Evolutionary conservation across 2,329 filamentous ascomycete genomes (phyloP).

Genomic region (Fusarium nurragi): DNA sequence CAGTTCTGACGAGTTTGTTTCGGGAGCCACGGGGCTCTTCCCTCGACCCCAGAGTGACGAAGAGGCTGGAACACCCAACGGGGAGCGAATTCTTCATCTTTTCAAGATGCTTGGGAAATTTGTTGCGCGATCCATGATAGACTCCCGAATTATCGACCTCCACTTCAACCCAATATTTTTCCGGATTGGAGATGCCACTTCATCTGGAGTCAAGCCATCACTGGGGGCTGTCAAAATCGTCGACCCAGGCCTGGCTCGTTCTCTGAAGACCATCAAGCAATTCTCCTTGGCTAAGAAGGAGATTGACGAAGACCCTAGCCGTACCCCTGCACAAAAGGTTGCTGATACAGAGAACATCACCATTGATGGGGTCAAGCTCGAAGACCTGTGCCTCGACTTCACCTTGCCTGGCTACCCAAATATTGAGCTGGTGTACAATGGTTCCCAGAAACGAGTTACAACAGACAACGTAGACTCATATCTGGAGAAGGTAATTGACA

Average conservation of each 20-base stretch:
- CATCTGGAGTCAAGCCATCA: slow-evolving; percentile 76
- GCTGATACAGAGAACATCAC: slow-evolving; percentile 73
- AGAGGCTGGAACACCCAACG: slow-evolving; percentile 76
- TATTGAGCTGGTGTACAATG: slow-evolving; percentile 82
- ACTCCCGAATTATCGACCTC: slow-evolving; percentile 96
- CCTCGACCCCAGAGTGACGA: slow-evolving; percentile 88
- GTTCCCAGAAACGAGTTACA: slow-evolving; percentile 78
- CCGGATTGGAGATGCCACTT: slow-evolving; percentile 79
- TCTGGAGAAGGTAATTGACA: slow-evolving; percentile 87
- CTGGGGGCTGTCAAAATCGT: slow-evolving; percentile 90
- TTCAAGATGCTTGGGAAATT: slow-evolving; percentile 98
- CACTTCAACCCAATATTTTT: slow-evolving; percentile 99
- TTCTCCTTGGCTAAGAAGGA: slow-evolving; percentile 85
- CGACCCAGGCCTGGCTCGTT: slow-evolving; percentile 85
- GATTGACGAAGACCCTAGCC: slow-evolving; percentile 75
- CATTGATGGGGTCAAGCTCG: slow-evolving; percentile 80
- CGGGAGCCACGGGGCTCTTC: slow-evolving; percentile 85
- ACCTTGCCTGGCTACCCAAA: slow-evolving; percentile 90
- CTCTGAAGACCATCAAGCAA: slow-evolving; percentile 85
- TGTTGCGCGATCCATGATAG: slow-evolving; percentile 96
- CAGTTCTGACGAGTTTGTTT: slow-evolving; percentile 81
- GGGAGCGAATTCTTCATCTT: slow-evolving; percentile 86
- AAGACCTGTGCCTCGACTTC: slow-evolving; percentile 92
- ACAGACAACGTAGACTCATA: slow-evolving; percentile 93
- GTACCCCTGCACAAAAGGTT: slow-evolving; percentile 76